Base-by-base conservation (phyloP, 768 basidiomycete species). In the Phylloporus sp. region DNA sequence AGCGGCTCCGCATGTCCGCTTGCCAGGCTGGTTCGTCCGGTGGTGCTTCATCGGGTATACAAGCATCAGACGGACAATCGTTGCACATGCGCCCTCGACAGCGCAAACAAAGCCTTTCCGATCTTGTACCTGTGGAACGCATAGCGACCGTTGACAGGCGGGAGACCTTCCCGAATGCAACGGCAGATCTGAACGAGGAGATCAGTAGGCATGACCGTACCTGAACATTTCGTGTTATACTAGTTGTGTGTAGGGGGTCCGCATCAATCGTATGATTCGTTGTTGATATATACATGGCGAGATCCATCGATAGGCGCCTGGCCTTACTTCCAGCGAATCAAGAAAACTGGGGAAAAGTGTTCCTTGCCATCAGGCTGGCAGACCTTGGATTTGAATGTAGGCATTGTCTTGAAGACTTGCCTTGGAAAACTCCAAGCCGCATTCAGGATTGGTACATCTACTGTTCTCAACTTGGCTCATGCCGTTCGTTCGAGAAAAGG, bases 161-260 rank as follows among this genome's bases (percentile, higher is more conserved):
- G 44, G 81, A 84, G 55, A 65, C 67, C 11, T 90, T 90, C 62
- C 66, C 71, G 40, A 71, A 81, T 21, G 84, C 76, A 23, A 92
- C 89, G 5, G 70, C 74, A 24, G 77, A 76, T 44, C 64, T 90
- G 44, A 90, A 91, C 63, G 64, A 75, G 34, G 86, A 88, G 65
- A 77, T 78, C 37, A 48, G 66, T 58, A 59, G 69, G 65, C 57
- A 68, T 18, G 54, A 55, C 46, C 48, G 27, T 42, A 50, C 55
- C 32, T 66, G 50, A 56, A 52, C 50, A 38, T 46, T 37, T 5
- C n/a, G n/a, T 39, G 52, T 53, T 36, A 53, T 37, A n/a, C n/a
- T n/a, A 36, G 43, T 33, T 45, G 52, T 50, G 54, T 48, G 45
- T 52, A n/a, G 37, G 44, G 51, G 54, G 42, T 58, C 49, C 50